Conservation (phyloP, 225 moss, liverwort and hornwort species). For the Asterella californica region DNA sequence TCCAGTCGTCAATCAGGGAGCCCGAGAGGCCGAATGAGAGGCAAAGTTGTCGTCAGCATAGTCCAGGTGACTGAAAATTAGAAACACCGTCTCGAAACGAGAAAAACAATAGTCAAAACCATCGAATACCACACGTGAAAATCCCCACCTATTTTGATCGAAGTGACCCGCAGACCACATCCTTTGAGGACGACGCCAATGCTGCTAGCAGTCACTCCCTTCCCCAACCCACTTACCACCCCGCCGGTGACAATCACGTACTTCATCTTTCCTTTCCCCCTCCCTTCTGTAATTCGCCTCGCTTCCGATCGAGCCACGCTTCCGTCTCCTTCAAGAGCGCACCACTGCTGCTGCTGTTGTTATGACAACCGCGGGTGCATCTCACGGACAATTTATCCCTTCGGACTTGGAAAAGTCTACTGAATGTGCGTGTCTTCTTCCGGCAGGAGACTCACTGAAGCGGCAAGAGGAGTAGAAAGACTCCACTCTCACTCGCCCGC, state of each 20-base stretch:
- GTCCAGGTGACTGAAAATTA: not conserved
- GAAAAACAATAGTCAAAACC: not conserved
- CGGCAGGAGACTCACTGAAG: not conserved
- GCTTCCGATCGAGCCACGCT: not conserved
- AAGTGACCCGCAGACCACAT: conserved; percentile 65
- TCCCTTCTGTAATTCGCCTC: not conserved
- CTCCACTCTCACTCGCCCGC: not conserved
- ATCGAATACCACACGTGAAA: too few relatives aligned
- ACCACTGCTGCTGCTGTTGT: conserved; percentile 3
- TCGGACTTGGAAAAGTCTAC: not conserved
- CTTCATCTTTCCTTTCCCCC: conserved; percentile 48
- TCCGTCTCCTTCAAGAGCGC: not conserved
- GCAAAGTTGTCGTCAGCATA: not conserved
- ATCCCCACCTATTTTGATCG: conserved; percentile 62
- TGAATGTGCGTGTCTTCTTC: not conserved
- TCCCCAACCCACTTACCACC: conserved; percentile 72
- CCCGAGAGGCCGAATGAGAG: not conserved
- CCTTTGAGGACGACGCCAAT: conserved; percentile 71
- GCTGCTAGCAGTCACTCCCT: conserved; percentile 75
- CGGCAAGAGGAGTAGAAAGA: not conserved
- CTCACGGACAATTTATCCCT: conserved; percentile 1
- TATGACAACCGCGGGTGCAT: not conserved
- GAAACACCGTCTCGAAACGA: not conserved
- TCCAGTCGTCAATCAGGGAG: not conserved
- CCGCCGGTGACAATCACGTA: conserved; percentile 70